These are phyloP conservation scores for Blastobotrys americana DNA, from an alignment of 805 yeast species.

Conservation along the genomic window DNA sequence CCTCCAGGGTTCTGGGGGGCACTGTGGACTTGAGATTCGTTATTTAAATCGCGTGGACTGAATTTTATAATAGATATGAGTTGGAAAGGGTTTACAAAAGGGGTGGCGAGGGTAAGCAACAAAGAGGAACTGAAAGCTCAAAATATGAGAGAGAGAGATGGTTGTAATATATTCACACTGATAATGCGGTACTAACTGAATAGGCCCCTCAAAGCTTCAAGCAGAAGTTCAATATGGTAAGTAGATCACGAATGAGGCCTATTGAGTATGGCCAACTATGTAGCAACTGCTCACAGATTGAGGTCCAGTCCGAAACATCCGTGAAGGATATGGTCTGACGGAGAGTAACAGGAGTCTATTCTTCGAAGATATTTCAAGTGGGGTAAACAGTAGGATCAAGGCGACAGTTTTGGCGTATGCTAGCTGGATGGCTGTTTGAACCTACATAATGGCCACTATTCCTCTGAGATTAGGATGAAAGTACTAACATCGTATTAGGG, in stretches of 20 bases:
- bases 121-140: background rate
- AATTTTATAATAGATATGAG: too few species aligned
- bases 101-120: constrained; percentile 50
- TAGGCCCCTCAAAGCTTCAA: constrained; percentile 85
- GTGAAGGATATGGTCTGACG: too few species aligned
- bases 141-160: background rate
- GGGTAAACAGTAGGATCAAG: too few species aligned
- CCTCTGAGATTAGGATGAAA: background rate
- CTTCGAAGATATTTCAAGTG: too few species aligned
- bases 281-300: too few species aligned
- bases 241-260: too few species aligned
- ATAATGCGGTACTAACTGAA: background rate
- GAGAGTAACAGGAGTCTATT: too few species aligned
- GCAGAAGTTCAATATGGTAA: constrained; percentile 74
- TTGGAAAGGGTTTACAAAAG: constrained; percentile 79
- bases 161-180: constrained; percentile 13
- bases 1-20: background rate
- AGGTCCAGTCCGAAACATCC: too few species aligned
- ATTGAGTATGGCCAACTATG: too few species aligned
- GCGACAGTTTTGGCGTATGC: too few species aligned
- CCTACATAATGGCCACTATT: background rate
- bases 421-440: too few species aligned
- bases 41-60: too few species aligned
- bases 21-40: background rate
- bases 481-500: constrained; percentile 20